Evolutionary conservation across 2,329 filamentous ascomycete species (phyloP).

Genomic region (Tolypocladium endophyticum): DNA sequence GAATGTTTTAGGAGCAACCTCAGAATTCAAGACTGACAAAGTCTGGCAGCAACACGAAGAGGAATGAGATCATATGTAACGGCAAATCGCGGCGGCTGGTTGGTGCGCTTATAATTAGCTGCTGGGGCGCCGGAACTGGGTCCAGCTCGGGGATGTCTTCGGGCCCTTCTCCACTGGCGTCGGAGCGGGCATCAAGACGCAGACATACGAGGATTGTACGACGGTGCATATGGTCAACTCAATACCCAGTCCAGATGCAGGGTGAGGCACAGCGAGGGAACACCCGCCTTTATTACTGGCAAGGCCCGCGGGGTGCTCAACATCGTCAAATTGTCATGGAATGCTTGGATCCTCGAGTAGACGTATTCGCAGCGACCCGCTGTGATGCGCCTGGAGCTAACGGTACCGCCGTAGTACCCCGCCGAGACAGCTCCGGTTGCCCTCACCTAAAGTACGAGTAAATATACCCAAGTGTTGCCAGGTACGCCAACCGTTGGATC

Average conservation of each 20-base stretch:
- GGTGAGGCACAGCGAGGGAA: too few relatives aligned
- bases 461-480: too few relatives aligned
- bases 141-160: background rate
- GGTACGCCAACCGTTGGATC: too few relatives aligned
- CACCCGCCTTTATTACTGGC: too few relatives aligned
- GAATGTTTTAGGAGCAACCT: background rate
- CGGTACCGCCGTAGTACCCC: background rate
- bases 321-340: too few relatives aligned
- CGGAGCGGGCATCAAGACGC: background rate
- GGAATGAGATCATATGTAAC: slow-evolving; percentile 1
- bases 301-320: too few relatives aligned
- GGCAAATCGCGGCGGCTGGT: background rate
- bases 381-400: too few relatives aligned
- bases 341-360: too few relatives aligned
- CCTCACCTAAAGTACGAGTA: background rate
- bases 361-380: too few relatives aligned
- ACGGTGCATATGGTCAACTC: too few relatives aligned
- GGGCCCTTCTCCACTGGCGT: background rate
- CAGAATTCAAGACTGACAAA: background rate
- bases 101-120: background rate
- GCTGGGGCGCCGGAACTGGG: background rate
- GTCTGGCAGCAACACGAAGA: background rate
- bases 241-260: too few relatives aligned
- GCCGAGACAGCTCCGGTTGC: background rate
- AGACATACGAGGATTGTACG: too few relatives aligned